A percentile compares a stretch with the other conserved stretches of the same genome.
These are phyloP conservation scores for Sistotremastrum suecicum DNA, from an alignment of 768 basidiomycete genomes.

Conservation along the genomic window DNA sequence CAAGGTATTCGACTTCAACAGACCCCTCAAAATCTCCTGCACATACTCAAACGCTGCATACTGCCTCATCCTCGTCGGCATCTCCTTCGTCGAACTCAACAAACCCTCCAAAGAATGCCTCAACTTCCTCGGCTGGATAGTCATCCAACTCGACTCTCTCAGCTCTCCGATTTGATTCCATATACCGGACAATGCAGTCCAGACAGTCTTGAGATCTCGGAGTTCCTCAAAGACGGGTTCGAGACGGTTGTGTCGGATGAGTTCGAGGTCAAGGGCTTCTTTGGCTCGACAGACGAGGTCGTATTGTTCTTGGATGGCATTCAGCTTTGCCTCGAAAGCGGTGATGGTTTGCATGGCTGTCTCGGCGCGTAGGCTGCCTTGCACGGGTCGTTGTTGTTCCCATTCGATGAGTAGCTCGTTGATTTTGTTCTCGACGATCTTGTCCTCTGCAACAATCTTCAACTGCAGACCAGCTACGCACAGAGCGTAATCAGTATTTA, in stretches of 20 bases:
- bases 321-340: constrained; percentile 85
- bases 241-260: constrained; percentile 77
- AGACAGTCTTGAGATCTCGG: constrained; percentile 92
- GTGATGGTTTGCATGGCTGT: constrained; percentile 93
- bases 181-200: constrained; percentile 95
- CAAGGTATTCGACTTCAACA: constrained; percentile 81
- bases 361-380: constrained; percentile 92
- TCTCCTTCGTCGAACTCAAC: constrained; percentile 87
- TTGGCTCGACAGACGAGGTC: constrained; percentile 93
- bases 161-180: constrained; percentile 90
- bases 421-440: constrained; percentile 93
- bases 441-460: constrained; percentile 99
- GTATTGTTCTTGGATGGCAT: constrained; percentile 84
- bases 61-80: constrained; percentile 98
- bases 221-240: constrained; percentile 93
- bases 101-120: constrained; percentile 90
- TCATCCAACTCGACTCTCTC: constrained; percentile 79
- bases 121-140: constrained; percentile 87
- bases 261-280: constrained; percentile 89
- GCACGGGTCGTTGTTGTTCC: constrained; percentile 93
- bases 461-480: constrained; percentile 81
- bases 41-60: constrained; percentile 98
- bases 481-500: neutral
- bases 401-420: constrained; percentile 82
- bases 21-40: constrained; percentile 73